Evolutionary conservation across 495 filamentous ascomycete species (phyloP), one percentile per base, ranked within the genome.

Genomic region (Aspergillus leporis): DNA sequence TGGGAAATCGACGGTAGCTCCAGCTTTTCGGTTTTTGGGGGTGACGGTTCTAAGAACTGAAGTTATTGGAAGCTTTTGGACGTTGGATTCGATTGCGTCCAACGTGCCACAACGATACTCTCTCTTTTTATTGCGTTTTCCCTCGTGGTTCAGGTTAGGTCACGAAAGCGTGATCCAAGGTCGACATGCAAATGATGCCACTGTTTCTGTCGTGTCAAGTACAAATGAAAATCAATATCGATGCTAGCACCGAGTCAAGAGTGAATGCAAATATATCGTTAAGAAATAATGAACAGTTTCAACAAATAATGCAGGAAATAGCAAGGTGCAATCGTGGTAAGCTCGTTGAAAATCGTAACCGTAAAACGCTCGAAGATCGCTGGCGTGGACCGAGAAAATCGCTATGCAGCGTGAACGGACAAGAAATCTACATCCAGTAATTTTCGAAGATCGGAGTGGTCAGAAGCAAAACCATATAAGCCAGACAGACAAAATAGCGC

Each of bases 1-100:
- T 92, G 90, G 72, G 91, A 88, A 68, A 93, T 88, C 82, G 91
- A 89, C 75, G 93, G 91, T 78, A 94, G 88, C 92, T 96, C 93
- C 93, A 97, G 93, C 83, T 96, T 97, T 90, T 84, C 92, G 92
- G 87, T 91, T 78, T 84, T 83, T 70, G 70, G 59, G 63, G 70
- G 63, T 56, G 71, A 71, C 59, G 66, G 71, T 66, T 76, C 71
- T 69, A 66, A 74, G 64, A 66, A 68, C 62, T 59, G 58, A 64
- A 63, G 53, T 36, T 51, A 56, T 48, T 58, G 52, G 47, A 31
- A 16, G 40, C 14, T 31, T 58, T 43, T 53, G 51, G 51, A 56
- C 64, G 65, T 69, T 66, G 68, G 68, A 72, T 64, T 68, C 54
- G 38, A 62, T 59, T 57, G 40, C 40, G 62, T 71, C 70, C 73